These are phyloP conservation scores for Blastobotrys buckinghamii DNA, from an alignment of 1,139 yeast genomes.

Conservation along the genomic window DNA sequence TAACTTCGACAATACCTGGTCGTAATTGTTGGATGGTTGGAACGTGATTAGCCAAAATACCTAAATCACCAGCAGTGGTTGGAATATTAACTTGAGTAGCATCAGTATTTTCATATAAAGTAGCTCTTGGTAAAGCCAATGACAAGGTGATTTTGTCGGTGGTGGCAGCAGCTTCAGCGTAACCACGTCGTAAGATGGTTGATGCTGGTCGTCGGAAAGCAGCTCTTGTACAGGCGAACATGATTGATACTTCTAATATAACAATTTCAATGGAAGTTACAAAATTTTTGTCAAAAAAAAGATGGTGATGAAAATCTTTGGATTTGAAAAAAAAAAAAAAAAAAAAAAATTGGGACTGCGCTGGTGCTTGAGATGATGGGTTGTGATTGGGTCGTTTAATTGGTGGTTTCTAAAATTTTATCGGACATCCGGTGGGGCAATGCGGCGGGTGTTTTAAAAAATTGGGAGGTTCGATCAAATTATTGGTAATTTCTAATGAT, in stretches of 20 bases:
- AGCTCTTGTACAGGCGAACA: conserved; percentile 18
- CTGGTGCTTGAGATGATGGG: background rate
- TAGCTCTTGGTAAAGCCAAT: conserved; percentile 53
- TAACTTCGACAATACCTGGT: conserved; percentile 93
- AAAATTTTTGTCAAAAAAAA: background rate
- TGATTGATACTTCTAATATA: too few species aligned
- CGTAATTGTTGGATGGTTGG: conserved; percentile 95
- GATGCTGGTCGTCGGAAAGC: conserved; percentile 46
- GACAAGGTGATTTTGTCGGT: conserved; percentile 81
- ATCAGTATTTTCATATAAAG: conserved; percentile 40
- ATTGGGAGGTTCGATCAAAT: too few species aligned
- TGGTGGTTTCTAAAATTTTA: background rate
- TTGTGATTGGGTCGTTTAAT: background rate
- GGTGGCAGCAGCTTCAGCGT: conserved; percentile 78
- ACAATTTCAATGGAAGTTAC: too few species aligned
- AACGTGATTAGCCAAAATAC: conserved; percentile 96
- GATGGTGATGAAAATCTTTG: background rate
- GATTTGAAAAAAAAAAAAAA: too few species aligned
- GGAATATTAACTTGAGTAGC: conserved; percentile 93
- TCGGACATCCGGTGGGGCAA: background rate
- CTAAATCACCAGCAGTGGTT: conserved; percentile 92
- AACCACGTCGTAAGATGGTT: conserved; percentile 59
- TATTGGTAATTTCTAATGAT: too few species aligned
- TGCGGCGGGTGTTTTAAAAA: background rate
- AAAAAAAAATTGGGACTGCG: background rate